Evolutionary conservation across 2,329 filamentous ascomycete genomes (phyloP).

Genomic region (Colletotrichum horii): DNA sequence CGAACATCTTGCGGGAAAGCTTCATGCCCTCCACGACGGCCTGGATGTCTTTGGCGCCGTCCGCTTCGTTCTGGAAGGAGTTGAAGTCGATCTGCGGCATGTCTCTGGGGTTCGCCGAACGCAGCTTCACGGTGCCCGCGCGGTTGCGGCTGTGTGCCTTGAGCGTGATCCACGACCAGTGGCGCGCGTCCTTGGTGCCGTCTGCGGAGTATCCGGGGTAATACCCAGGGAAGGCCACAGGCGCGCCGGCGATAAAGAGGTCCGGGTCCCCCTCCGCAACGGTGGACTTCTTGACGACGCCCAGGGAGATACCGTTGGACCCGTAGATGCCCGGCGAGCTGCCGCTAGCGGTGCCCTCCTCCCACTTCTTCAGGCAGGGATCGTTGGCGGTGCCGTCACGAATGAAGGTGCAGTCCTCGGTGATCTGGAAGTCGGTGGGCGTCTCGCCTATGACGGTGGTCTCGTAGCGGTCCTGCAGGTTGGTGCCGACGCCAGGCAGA

Average conservation of each 20-base stretch:
- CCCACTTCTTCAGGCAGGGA: constrained; percentile 39
- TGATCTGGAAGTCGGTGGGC: constrained; percentile 30
- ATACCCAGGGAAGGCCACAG: constrained; percentile 31
- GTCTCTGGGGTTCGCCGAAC: constrained; percentile 63
- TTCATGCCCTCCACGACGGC: constrained; percentile 52
- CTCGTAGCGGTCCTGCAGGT: constrained; percentile 41
- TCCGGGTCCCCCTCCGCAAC: constrained; percentile 30
- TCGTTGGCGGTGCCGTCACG: constrained; percentile 30
- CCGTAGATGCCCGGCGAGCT: constrained; percentile 33
- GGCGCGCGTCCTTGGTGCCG: constrained; percentile 36
- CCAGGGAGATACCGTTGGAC: constrained; percentile 35
- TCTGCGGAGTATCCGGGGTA: constrained; percentile 31
- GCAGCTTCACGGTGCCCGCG: constrained; percentile 60
- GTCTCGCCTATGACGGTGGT: constrained; percentile 24
- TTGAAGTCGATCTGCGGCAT: constrained; percentile 64
- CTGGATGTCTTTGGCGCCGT: constrained; percentile 45
- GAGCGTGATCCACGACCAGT: constrained; percentile 47
- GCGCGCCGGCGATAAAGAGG: constrained; percentile 33
- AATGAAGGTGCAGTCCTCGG: constrained; percentile 31
- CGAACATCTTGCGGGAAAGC: constrained; percentile 42
- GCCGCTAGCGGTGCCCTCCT: constrained; percentile 17
- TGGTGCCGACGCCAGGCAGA: constrained; percentile 67
- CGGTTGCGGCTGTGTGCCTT: constrained; percentile 65
- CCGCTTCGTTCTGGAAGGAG: constrained; percentile 46
- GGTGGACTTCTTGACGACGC: constrained; percentile 35